Evolutionary conservation across 805 yeast genomes (phyloP).

Genomic region (Millerozyma acaciae): DNA sequence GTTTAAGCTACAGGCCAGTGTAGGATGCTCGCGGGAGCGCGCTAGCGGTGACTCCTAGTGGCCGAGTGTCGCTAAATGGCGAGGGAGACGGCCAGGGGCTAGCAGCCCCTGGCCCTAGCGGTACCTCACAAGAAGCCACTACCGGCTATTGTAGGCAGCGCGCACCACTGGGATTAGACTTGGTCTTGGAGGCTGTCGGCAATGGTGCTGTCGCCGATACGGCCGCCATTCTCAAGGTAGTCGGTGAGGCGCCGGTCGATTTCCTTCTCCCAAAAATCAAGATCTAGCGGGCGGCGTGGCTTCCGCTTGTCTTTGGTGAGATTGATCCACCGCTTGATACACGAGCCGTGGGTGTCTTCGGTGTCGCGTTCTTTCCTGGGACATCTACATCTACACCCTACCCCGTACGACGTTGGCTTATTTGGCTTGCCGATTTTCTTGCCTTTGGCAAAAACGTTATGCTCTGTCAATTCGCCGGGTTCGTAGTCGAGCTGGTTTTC

Average conservation of each 20-base stretch:
- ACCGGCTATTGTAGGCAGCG: no score
- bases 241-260: slow-evolving; percentile 18
- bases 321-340: slow-evolving; percentile 50
- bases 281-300: slow-evolving; percentile 16
- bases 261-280: slow-evolving; percentile 21
- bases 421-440: slow-evolving; percentile 34
- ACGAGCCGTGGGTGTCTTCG: slow-evolving; percentile 52
- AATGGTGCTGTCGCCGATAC: slow-evolving; percentile 14
- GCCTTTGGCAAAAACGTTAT: slow-evolving; percentile 16
- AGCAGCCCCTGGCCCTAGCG: no score
- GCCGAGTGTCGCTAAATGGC: no score
- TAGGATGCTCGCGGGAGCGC: background rate
- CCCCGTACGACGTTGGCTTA: slow-evolving; percentile 40
- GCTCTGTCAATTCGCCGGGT: slow-evolving; percentile 24
- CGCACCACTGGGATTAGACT: no score
- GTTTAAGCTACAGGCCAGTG: slow-evolving; percentile 2
- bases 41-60: no score
- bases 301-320: slow-evolving; percentile 28
- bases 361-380: slow-evolving; percentile 49
- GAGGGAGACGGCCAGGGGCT: no score
- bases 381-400: slow-evolving; percentile 87
- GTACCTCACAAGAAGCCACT: no score
- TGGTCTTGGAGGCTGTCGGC: slow-evolving; percentile 1
- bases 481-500: slow-evolving; percentile 46
- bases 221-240: slow-evolving; percentile 19